Base-by-base conservation (phyloP, 2,329 filamentous ascomycete genomes). In the Cladosporium sp. region DNA sequence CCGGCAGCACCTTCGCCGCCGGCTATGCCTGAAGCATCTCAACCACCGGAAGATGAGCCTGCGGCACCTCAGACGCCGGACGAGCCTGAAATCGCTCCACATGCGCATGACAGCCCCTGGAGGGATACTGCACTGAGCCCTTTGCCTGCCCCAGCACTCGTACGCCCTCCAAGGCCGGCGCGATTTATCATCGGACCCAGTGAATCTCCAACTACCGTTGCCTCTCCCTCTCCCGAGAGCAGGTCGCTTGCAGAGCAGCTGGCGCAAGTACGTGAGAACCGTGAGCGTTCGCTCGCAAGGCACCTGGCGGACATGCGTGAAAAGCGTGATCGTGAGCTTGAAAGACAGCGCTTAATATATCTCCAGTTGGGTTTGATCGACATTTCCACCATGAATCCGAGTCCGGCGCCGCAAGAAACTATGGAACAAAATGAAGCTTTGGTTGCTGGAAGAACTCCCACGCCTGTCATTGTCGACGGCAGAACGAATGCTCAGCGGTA, bases 401-500 rank as follows among this genome's bases (percentile, higher is more conserved):
- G 12, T 34, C n/a, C 32, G 5, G n/a, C 5, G 12, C 32, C 32
- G 12, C 11, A 5, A 7, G 32, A 34, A 12, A 12, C 12, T 34
- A 12, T 9, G 18, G 2, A n/a, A 9, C 20, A 19, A 13, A 5
- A 20, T 18, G 7, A n/a, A 19, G 44, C 22, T 40, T n/a, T n/a
- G n/a, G n/a, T n/a, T n/a, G 22, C 32, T 7, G 32, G 32, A 36
- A 36, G 36, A 13, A 47, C 44, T 11, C 36, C 44, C 24, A 22
- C 24, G 1, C 47, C 47, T 12, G 47, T 50, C 18, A 50, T 50
- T 19, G 39, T 29, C 13, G 19, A 50, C 20, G 47, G 47, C 13
- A 37, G 47, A 12, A 50, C 47, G 8, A 18, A 29, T 6, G 30
- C 27, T 18, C 47, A 50, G 15, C 47, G 39, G 12, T 6, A n/a